Conservation (phyloP, 495 filamentous ascomycete genomes). For the Penicillium bovifimosum region DNA sequence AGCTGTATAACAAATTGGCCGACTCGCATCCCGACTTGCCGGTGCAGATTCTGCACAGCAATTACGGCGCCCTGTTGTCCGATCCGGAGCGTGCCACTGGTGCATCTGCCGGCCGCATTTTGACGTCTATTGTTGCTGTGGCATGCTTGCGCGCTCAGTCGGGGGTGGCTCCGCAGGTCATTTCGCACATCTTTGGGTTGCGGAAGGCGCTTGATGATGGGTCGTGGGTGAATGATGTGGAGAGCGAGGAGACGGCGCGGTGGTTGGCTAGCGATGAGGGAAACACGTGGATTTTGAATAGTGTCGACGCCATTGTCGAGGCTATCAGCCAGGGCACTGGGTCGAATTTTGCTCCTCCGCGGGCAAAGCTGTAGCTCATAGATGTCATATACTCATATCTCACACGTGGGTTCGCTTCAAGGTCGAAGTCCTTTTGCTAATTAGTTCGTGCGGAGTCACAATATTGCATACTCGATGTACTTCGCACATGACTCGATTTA, state of each 20-base stretch:
- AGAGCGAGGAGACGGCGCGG: conserved; percentile 48
- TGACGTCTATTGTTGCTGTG: conserved; percentile 65
- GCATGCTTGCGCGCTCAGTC: conserved; percentile 67
- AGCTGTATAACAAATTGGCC: conserved; percentile 60
- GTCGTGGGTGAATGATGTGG: conserved; percentile 46
- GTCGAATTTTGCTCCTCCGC: conserved; percentile 55
- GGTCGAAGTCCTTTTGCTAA: not conserved
- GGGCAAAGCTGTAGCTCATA: conserved; percentile 44
- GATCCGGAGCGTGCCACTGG: conserved; percentile 54
- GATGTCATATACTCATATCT: not conserved
- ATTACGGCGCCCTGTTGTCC: conserved; percentile 65
- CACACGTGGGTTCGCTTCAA: not conserved
- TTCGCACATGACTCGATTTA: not conserved
- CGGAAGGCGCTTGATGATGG: conserved; percentile 68
- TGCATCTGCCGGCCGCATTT: conserved; percentile 52
- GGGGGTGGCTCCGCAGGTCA: conserved; percentile 72
- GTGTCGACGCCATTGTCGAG: conserved; percentile 62
- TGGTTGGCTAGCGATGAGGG: conserved; percentile 72
- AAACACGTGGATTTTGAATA: conserved; percentile 63
- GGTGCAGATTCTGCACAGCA: conserved; percentile 63
- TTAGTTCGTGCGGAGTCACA: not conserved
- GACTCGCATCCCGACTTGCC: conserved; percentile 70
- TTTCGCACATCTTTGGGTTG: conserved; percentile 68
- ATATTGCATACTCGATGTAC: not conserved
- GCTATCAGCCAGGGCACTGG: conserved; percentile 53